phyloP scores from a whole-genome alignment of 768 basidiomycete genomes.

The Rhizopogon vesiculosus region DNA sequence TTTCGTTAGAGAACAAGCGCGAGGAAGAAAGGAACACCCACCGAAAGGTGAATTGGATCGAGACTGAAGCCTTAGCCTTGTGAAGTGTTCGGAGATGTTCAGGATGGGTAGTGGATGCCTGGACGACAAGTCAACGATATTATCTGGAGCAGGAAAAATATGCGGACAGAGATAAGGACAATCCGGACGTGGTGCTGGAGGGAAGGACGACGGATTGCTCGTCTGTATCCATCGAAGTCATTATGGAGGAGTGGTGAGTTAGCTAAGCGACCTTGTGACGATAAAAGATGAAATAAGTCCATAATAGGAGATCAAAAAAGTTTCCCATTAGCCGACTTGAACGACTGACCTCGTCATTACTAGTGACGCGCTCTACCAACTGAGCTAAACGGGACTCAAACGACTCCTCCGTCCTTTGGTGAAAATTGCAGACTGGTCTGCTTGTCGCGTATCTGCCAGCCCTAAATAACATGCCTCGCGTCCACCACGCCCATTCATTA shows the following conservation, averaged over 20 bases:
- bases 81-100: conserved; percentile 94
- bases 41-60: conserved; percentile 60
- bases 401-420: too few relatives aligned
- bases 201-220: conserved; percentile 72
- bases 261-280: too few relatives aligned
- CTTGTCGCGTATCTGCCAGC: conserved; percentile 23
- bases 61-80: conserved; percentile 74
- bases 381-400: conserved; percentile 36
- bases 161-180: conserved; percentile 70
- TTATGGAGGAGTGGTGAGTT: conserved; percentile 11
- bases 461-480: conserved; percentile 17
- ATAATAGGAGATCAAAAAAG: conserved; percentile 7
- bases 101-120: conserved; percentile 97
- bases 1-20: neutral
- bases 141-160: neutral
- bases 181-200: conserved; percentile 64
- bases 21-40: conserved; percentile 23
- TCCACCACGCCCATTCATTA: neutral
- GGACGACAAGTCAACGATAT: conserved; percentile 15
- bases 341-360: conserved; percentile 42
- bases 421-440: too few relatives aligned
- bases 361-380: conserved; percentile 49
- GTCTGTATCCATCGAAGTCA: conserved; percentile 73
- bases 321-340: conserved; percentile 38
- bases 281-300: too few relatives aligned